Base-by-base conservation (phyloP, 768 basidiomycete genomes). In the Dioszegia aurantiaca region DNA sequence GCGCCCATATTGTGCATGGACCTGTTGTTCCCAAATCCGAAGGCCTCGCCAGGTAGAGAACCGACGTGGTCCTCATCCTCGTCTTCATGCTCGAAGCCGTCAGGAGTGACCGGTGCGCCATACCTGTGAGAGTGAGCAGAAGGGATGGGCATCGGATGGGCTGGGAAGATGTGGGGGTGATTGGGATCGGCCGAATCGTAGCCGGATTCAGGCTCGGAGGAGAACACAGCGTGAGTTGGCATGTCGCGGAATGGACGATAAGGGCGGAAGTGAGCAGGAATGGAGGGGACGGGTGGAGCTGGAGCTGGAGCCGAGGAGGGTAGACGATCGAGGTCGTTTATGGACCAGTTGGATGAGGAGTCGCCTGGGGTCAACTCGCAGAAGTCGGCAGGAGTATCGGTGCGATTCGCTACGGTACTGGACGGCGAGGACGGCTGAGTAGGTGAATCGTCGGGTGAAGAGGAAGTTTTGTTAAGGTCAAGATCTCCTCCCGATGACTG, bases 1-100 rank as follows among this genome's bases (percentile, higher is more conserved):
- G 37, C 51, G 23, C 37, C 51, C 10, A 40, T 41, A 39, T 39
- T 40, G 23, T 19, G 26, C 37, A 53, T 4, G 9, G 51, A 53
- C 31, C 51, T 36, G 51, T 53, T 23, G 30, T 39, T 53, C 10
- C 51, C 51, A 41, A 53, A 53, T 2, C 51, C 51, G n/a, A 53
- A 53, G 11, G 37, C 31, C 36, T 40, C 37, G 17, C 16, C 51
- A 14, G 36, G 51, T 16, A 53, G 39, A 12, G 51, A 53, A 4
- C 37, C 39, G 26, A 53, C 23, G 12, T 40, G 51, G 19, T 53
- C 51, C 16, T 27, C 37, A 27, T 53, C 36, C 33, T 53, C 51
- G 3, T 53, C 51, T 9, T 49, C 48, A 2, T 49, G 31, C 6
- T 53, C 51, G 17, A 36, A 9, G 2, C 16, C 26, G 2, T 10